Base-by-base conservation (phyloP, 176 grass and related monocot species). In the Zoysia pacifica region DNA sequence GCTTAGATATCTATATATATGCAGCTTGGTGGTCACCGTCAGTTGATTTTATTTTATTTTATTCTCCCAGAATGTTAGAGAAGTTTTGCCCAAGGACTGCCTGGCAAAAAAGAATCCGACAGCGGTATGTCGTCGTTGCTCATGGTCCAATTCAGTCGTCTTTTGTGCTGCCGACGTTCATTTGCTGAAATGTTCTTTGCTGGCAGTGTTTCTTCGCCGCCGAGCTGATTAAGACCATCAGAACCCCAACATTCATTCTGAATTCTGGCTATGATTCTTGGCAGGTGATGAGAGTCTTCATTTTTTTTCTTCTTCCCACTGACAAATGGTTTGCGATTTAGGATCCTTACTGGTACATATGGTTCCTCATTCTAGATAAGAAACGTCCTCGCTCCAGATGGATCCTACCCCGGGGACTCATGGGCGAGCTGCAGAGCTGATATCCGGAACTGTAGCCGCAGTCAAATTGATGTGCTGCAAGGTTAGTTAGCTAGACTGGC, bases 201-300 rank as follows among this genome's bases (percentile, higher is more conserved):
- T 61, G 58, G 7, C 52, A 90, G 88, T 93, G 88, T 80, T 86
- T 94, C 78, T 92, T 89, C 61, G 69, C 93, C 7, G 83, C 76
- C 62, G 83, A 87, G 68, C 67, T 97, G 74, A 67, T 74, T 43
- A 90, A 93, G 72, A 86, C 72, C 76, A 88, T 97, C 59, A 60
- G 11, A 43, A 84, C 73, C 28, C 90, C 88, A 1, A 65, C 79
- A 13, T 87, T 97, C 70, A 87, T 97, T 78, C 61, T 93, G 19
- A 97, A 90, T 70, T 59, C 55, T 59, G n/a, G 18, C 2, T 59
- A 59, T 5, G 53, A 55, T 55, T 55, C 53, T 15, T 55, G 53
- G 53, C 53, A 55, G 53, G 53, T 55, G 6, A 54, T 1, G 15
- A 54, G 14, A 1, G 7, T 59, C 18, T 0, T 19, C 5, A 8